Evolutionary conservation across 2,329 filamentous ascomycete species (phyloP), one percentile per base, ranked within the genome.

Genomic region (Aspergillus vadensis): DNA sequence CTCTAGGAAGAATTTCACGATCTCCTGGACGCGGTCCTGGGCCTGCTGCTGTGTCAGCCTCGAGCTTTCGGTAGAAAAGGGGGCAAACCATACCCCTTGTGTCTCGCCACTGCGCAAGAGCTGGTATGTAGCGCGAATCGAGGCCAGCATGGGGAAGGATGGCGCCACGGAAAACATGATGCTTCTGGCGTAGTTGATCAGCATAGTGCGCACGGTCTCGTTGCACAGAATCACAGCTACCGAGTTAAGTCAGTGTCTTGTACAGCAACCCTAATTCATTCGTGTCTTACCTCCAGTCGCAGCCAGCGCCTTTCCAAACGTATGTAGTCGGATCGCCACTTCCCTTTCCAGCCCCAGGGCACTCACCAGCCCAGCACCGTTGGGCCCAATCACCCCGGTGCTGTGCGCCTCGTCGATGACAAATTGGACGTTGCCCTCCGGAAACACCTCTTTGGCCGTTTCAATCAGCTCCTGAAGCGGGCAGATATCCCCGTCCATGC

Each of bases 141-240:
- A 21, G 5, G 54, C 80, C 4, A 88, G 76, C 2, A 80, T 77
- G 0, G 85, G 82, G 43, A 83, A 84, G 0, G 83, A 81, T 76
- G 88, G 83, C 51, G 86, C 85, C 0, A 86, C 89, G 0, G 87
- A 89, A 72, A 88, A 90, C 43, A 90, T 89, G 32, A 90, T 75
- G 0, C 83, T 83, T 17, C 87, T 82, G 0, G 87, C 86, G 68
- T 89, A 89, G 69, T 90, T 90, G 72, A 90, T 80, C 47, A 90
- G 78, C 61, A 88, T 89, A 0, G 80, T 70, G 5, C 85, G 77
- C 0, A 85, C 81, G 0, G 79, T 74, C 0, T 79, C 71, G 1
- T 85, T 84, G 69, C 85, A 87, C 0, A 90, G 76, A 1, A 90
- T 72, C 2, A 85, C 77, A 4, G 80, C 82, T 84, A 27, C 1